phyloP scores from a whole-genome alignment of 2,329 filamentous ascomycete species.

The Emericellopsis cladophorae region DNA sequence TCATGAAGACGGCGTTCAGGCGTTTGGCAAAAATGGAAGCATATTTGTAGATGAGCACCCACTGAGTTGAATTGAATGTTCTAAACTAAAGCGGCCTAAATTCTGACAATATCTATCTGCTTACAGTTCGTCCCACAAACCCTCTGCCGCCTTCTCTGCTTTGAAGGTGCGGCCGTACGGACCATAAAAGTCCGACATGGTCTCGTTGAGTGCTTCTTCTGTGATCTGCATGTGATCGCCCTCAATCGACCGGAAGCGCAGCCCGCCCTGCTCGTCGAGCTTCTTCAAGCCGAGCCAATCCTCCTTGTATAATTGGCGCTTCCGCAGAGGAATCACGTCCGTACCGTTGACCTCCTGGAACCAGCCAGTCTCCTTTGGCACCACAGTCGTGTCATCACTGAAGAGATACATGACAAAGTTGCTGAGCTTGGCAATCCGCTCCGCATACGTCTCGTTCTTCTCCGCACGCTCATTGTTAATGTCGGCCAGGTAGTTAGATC shows the following conservation, averaged over 20 bases:
- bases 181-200: slow-evolving; percentile 57
- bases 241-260: slow-evolving; percentile 60
- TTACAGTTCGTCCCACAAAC: slow-evolving; percentile 22
- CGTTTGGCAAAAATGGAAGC: not conserved
- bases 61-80: not conserved
- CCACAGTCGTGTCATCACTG: slow-evolving; percentile 69
- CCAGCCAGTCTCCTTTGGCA: slow-evolving; percentile 85
- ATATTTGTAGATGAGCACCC: too few relatives aligned
- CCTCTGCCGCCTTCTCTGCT: slow-evolving; percentile 7
- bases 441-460: slow-evolving; percentile 65
- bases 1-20: not conserved
- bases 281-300: slow-evolving; percentile 83
- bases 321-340: slow-evolving; percentile 51
- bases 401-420: slow-evolving; percentile 87
- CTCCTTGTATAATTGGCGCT: slow-evolving; percentile 66
- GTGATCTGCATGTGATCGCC: slow-evolving; percentile 77
- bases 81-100: not conserved
- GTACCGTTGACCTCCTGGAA: slow-evolving; percentile 76
- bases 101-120: not conserved
- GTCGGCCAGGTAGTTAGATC: slow-evolving; percentile 84
- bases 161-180: slow-evolving; percentile 26
- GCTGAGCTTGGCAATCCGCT: slow-evolving; percentile 55
- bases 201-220: slow-evolving; percentile 50
- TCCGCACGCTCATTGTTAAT: slow-evolving; percentile 79
- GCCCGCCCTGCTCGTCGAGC: slow-evolving; percentile 65